Conservation (phyloP, 23 red algal genomes). For the Pyropia haitanensis region DNA sequence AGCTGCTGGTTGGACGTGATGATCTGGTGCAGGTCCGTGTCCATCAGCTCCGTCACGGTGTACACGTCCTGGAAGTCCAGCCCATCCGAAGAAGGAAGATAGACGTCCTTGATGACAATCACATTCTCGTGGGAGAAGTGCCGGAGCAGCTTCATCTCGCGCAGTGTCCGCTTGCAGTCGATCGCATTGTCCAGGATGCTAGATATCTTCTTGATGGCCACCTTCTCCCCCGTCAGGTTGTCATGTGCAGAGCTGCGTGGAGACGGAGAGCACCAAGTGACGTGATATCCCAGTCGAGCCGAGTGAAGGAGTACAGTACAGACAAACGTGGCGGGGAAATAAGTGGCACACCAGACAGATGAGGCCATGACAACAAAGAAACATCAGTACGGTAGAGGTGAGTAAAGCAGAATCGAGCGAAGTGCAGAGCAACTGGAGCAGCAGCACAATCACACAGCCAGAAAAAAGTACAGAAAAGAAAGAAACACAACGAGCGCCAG, state of each 20-base stretch:
- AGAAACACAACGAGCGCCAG: too few species aligned
- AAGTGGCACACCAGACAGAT: background rate
- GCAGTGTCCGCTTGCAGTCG: constrained; percentile 71
- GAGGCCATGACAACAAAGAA: background rate
- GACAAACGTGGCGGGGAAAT: background rate
- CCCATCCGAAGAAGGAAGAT: constrained; percentile 38
- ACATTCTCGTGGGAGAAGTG: constrained; percentile 92
- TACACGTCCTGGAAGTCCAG: constrained; percentile 84
- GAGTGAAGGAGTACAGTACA: background rate
- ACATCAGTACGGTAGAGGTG: too few species aligned
- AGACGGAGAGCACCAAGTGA: background rate
- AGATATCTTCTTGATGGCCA: constrained; percentile 91
- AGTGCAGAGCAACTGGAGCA: background rate
- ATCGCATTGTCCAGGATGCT: constrained; percentile 65
- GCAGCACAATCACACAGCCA: too few species aligned
- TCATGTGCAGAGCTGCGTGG: constrained; percentile 14
- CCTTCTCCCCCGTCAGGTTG: constrained; percentile 22
- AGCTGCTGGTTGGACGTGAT: constrained; percentile 71
- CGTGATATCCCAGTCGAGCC: background rate
- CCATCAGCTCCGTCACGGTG: constrained; percentile 83
- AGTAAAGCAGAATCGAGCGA: constrained; percentile 1
- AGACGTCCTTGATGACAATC: constrained; percentile 75
- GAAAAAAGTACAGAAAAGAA: too few species aligned
- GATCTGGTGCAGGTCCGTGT: constrained; percentile 95
- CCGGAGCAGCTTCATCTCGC: constrained; percentile 80